Percentiles rank a stretch among this genome's conserved stretches.
Conservation (phyloP, 441 rosid species). For the Populus hybrid region DNA sequence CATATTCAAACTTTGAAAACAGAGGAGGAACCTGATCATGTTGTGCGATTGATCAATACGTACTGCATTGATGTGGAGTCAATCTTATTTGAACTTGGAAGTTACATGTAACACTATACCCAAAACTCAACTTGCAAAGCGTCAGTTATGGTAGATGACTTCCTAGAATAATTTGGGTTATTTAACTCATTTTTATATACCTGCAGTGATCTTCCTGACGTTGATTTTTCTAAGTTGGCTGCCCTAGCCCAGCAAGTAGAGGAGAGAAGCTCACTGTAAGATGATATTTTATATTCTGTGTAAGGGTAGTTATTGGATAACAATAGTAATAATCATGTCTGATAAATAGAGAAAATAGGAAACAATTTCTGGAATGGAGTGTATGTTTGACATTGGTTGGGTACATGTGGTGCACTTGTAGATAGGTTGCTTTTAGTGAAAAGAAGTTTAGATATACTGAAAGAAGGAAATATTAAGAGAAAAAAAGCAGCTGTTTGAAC, state of each 20-base stretch:
- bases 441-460: not conserved
- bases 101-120: constrained; percentile 23
- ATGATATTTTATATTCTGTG: constrained; percentile 5
- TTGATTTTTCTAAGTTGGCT: constrained; percentile 36
- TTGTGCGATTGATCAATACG: constrained; percentile 33
- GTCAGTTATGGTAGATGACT: not conserved
- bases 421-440: not conserved
- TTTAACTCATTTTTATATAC: constrained; percentile 3
- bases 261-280: constrained; percentile 45
- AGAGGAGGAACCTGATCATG: constrained; percentile 34
- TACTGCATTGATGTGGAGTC: constrained; percentile 36
- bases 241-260: constrained; percentile 26
- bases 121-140: not conserved
- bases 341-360: not conserved
- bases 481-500: not conserved
- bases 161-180: not conserved
- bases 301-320: not conserved
- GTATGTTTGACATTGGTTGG: constrained; percentile 3
- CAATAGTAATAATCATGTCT: not conserved
- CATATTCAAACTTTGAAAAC: constrained; percentile 32
- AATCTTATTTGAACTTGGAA: constrained; percentile 33
- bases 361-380: not conserved
- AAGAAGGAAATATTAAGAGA: not conserved
- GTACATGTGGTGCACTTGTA: not conserved
- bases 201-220: constrained; percentile 36